Percentiles rank a stretch among this genome's conserved stretches.
Evolutionary conservation across 2,329 filamentous ascomycete genomes (phyloP).

Genomic region (Blastomyces emzantsi): DNA sequence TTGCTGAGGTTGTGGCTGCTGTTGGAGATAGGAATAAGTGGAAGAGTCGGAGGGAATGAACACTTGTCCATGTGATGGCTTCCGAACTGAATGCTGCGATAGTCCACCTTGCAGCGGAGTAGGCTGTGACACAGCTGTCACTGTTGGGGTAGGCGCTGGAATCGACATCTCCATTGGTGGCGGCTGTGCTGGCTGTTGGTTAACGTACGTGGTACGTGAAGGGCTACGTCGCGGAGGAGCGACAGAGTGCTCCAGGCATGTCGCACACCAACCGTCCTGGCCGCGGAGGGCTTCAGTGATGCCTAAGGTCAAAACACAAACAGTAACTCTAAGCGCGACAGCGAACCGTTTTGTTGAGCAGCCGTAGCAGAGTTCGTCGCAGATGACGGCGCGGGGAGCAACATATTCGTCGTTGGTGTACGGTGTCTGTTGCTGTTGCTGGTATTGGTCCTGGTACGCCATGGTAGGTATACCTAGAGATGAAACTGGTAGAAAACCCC

Average conservation of each 20-base stretch:
- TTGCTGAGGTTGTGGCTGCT: background rate
- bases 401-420: background rate
- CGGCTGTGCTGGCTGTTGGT: background rate
- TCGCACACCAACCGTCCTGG: constrained; percentile 8
- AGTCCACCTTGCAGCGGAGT: background rate
- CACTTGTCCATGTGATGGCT: background rate
- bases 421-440: background rate
- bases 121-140: background rate
- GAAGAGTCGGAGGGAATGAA: background rate
- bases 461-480: background rate
- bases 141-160: background rate
- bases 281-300: constrained; percentile 7
- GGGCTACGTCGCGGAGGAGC: background rate
- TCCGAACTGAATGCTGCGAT: background rate
- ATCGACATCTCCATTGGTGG: constrained; percentile 1
- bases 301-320: constrained; percentile 4
- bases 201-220: background rate
- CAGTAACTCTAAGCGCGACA: background rate
- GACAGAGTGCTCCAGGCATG: background rate
- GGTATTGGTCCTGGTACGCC: background rate
- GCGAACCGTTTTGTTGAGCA: constrained; percentile 7
- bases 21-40: background rate
- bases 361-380: constrained; percentile 8
- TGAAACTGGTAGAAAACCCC: background rate
- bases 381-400: background rate